Percentiles rank a stretch among this genome's conserved stretches.
Evolutionary conservation across 495 filamentous ascomycete genomes (phyloP).

Genomic region (Cairneyella variabilis): DNA sequence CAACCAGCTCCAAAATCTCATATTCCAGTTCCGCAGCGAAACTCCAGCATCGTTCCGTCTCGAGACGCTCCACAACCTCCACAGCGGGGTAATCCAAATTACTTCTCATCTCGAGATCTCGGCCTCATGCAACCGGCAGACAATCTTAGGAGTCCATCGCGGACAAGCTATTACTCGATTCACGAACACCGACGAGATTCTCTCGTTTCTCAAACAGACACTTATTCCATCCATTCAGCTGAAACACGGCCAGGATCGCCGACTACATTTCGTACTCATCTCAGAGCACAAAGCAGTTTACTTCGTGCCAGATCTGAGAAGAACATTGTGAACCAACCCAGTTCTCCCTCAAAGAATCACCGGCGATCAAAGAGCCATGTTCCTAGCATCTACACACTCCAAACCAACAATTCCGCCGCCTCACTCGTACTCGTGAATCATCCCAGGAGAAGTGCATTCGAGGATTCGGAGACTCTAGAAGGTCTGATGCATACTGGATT

Average conservation of each 20-base stretch:
- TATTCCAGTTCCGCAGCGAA: conserved; percentile 15
- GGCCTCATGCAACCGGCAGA: conserved; percentile 10
- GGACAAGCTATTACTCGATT: conserved; percentile 45
- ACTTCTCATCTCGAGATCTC: conserved; percentile 31
- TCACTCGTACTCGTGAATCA: conserved; percentile 59
- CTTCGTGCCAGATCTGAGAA: conserved; percentile 45
- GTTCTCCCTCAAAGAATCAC: conserved; percentile 30
- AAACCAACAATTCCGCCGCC: conserved; percentile 58
- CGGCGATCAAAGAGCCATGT: conserved; percentile 35
- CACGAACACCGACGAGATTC: conserved; percentile 54
- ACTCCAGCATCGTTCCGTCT: conserved; percentile 20
- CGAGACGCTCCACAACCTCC: conserved; percentile 37
- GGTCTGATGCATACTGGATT: conserved; percentile 52
- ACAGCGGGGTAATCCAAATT: conserved; percentile 33
- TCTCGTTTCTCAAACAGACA: conserved; percentile 54
- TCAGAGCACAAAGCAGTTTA: conserved; percentile 44
- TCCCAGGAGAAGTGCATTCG: conserved; percentile 45
- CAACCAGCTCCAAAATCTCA: conserved; percentile 6
- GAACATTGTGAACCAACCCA: conserved; percentile 27
- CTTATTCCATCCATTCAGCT: conserved; percentile 49
- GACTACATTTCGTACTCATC: conserved; percentile 38
- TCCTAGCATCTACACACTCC: conserved; percentile 69
- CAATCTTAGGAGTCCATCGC: conserved; percentile 32
- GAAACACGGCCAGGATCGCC: conserved; percentile 47
- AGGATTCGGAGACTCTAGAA: conserved; percentile 50